These are phyloP conservation scores for Pistacia atlantica DNA, from an alignment of 345 rosid species.

Conservation along the genomic window DNA sequence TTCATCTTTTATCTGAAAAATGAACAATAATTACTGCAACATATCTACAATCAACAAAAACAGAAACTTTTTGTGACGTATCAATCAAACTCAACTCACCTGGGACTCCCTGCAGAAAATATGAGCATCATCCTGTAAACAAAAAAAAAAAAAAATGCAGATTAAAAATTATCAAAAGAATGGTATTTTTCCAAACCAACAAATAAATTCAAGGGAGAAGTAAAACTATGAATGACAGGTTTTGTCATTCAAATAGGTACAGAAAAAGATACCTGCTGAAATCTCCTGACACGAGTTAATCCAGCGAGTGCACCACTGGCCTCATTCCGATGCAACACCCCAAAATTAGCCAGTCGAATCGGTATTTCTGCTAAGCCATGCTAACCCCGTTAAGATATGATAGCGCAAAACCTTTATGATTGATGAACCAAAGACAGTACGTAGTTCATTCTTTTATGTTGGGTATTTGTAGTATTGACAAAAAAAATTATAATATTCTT, in stretches of 20 bases:
- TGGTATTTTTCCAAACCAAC: neutral
- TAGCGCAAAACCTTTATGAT: too few relatives aligned
- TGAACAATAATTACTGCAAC: conserved; percentile 36
- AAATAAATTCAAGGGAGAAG: neutral
- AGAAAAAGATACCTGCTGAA: conserved; percentile 74
- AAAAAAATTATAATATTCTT: too few relatives aligned
- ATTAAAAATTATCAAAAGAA: neutral
- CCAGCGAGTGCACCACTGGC: conserved; percentile 98
- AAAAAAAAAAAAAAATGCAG: conserved; percentile 7
- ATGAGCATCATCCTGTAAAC: conserved; percentile 91
- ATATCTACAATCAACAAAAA: neutral
- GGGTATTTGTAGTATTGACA: too few relatives aligned
- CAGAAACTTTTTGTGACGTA: neutral
- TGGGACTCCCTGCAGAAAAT: conserved; percentile 86
- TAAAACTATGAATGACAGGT: neutral
- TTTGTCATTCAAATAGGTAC: neutral
- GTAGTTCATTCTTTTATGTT: too few relatives aligned
- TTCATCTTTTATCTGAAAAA: conserved; percentile 79
- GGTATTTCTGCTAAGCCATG: conserved; percentile 67
- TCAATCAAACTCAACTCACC: conserved; percentile 43
- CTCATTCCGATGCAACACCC: conserved; percentile 93
- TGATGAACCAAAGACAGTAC: too few relatives aligned
- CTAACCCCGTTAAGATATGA: neutral
- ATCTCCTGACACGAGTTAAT: conserved; percentile 91
- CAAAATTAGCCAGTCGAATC: conserved; percentile 91